Percentiles rank a stretch among this genome's conserved stretches.
phyloP scores from a whole-genome alignment of 108 stramenopile genomes.

The Cyclostephanos invisitatus region DNA sequence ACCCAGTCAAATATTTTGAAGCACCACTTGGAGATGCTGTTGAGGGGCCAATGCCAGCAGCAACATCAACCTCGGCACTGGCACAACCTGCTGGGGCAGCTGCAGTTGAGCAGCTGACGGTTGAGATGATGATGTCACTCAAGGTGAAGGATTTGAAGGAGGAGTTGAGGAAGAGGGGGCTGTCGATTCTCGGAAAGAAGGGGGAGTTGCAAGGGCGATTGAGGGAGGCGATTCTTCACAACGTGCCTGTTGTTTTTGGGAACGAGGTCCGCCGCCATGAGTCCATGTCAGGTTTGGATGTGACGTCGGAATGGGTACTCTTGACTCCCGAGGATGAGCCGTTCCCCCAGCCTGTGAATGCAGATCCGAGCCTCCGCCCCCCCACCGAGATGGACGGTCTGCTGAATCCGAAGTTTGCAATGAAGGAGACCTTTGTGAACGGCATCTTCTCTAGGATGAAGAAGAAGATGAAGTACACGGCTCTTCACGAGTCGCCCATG shows the following conservation, averaged over 20 bases:
- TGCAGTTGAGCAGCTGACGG: too few relatives aligned
- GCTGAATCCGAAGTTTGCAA: too few relatives aligned
- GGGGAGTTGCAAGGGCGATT: constrained; percentile 1
- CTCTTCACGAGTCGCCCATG: background rate
- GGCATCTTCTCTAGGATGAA: background rate
- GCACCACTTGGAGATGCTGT: too few relatives aligned
- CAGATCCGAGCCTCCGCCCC: constrained; percentile 15
- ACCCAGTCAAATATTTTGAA: too few relatives aligned
- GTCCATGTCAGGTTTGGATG: constrained; percentile 9
- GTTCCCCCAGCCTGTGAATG: constrained; percentile 14
- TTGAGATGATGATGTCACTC: too few relatives aligned
- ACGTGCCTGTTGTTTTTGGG: constrained; percentile 9
- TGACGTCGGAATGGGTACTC: constrained; percentile 15
- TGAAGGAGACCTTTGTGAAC: too few relatives aligned
- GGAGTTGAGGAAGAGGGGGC: constrained; percentile 5
- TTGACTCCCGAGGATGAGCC: constrained; percentile 9
- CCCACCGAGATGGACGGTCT: constrained; percentile 15
- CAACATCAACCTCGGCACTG: too few relatives aligned
- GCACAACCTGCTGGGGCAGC: too few relatives aligned
- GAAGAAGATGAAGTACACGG: background rate
- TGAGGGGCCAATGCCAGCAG: too few relatives aligned
- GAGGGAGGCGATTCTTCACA: background rate
- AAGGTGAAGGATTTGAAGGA: too few relatives aligned
- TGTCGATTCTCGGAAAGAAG: background rate
- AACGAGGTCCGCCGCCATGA: background rate